Evolutionary conservation across 768 basidiomycete species (phyloP).

Genomic region (Obba rivulosa): DNA sequence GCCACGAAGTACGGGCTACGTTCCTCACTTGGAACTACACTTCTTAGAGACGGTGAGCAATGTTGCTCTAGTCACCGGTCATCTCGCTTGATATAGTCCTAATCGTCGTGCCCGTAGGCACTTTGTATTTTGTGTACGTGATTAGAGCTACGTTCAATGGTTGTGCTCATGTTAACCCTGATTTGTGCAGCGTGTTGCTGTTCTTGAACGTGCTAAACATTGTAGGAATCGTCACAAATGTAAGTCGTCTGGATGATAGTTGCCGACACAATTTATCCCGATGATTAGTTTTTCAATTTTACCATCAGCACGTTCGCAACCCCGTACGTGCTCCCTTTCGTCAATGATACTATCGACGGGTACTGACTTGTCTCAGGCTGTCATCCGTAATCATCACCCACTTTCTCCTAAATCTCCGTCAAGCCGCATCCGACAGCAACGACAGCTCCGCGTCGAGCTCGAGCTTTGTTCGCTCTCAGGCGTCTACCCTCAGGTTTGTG

Average conservation of each 20-base stretch:
- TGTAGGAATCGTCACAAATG: background rate
- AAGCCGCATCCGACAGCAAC: background rate
- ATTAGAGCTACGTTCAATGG: background rate
- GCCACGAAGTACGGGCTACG: background rate
- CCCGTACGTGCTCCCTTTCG: background rate
- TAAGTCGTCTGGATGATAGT: no score
- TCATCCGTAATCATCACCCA: slow-evolving; percentile 7
- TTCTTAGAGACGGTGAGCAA: slow-evolving; percentile 9
- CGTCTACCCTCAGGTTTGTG: slow-evolving; percentile 1
- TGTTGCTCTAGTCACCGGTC: background rate
- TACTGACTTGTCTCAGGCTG: background rate
- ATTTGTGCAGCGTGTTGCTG: slow-evolving; percentile 3
- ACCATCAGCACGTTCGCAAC: slow-evolving; percentile 3
- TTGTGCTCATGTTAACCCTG: no score
- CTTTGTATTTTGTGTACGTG: slow-evolving; percentile 8
- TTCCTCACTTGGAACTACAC: background rate
- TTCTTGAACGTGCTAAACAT: slow-evolving; percentile 7
- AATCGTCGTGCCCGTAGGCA: background rate
- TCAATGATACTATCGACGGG: background rate
- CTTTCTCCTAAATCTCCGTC: no score
- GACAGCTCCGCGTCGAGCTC: background rate
- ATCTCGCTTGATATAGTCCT: background rate
- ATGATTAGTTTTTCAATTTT: background rate
- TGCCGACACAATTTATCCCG: no score
- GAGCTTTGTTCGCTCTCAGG: background rate